Conservation (phyloP, 257 asterid species). For the Anisodus tanguticus region DNA sequence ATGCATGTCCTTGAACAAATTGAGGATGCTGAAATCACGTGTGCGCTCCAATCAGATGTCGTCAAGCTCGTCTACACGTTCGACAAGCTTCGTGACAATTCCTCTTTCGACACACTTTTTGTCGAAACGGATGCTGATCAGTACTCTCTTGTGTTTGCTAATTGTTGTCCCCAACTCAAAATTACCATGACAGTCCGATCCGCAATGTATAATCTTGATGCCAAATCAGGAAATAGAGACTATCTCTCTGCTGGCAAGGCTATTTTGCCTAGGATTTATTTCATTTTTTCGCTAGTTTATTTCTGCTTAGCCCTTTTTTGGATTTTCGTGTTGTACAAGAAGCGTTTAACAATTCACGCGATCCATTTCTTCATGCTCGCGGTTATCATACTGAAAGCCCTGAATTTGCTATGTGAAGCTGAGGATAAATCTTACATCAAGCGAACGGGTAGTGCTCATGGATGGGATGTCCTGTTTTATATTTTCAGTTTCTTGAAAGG, state of each 20-base stretch:
- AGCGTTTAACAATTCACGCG: constrained; percentile 54
- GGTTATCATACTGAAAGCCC: constrained; percentile 65
- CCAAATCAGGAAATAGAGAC: constrained; percentile 58
- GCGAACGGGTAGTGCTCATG: constrained; percentile 74
- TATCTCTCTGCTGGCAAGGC: constrained; percentile 82
- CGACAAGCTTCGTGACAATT: constrained; percentile 47
- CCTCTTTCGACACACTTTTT: constrained; percentile 42
- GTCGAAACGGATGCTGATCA: constrained; percentile 67
- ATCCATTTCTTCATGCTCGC: constrained; percentile 85
- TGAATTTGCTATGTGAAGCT: constrained; percentile 73
- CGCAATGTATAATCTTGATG: constrained; percentile 73
- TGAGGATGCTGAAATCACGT: constrained; percentile 71
- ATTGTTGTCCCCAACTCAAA: constrained; percentile 60
- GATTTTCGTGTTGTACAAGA: constrained; percentile 62
- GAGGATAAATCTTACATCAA: constrained; percentile 79
- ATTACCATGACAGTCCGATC: constrained; percentile 73
- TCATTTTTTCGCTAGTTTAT: constrained; percentile 58
- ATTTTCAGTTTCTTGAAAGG: constrained; percentile 78
- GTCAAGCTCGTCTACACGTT: constrained; percentile 57
- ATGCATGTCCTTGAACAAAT: constrained; percentile 67
- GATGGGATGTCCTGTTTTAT: constrained; percentile 82
- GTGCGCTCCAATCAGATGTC: constrained; percentile 60
- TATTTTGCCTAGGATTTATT: constrained; percentile 68
- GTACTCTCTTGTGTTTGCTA: constrained; percentile 76
- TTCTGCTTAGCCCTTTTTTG: constrained; percentile 54